Evolutionary conservation across 805 yeast species (phyloP).

Genomic region (Yarrowia sp.): DNA sequence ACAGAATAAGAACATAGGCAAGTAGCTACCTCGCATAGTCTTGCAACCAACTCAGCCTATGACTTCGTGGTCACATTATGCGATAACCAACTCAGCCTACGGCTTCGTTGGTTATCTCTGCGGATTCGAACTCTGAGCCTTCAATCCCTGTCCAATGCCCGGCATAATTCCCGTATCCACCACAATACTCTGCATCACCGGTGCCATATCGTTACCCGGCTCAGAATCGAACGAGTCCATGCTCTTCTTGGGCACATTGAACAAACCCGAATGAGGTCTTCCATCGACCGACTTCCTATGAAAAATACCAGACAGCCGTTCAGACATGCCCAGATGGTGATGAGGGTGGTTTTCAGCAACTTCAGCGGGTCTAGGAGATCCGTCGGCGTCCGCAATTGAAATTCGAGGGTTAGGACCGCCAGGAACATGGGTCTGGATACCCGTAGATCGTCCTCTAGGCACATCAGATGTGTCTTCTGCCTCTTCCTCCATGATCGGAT

Average conservation of each 20-base stretch:
- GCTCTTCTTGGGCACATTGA: conserved; percentile 1
- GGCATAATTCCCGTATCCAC: conserved; percentile 37
- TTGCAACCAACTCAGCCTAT: no score
- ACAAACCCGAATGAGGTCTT: conserved; percentile 27
- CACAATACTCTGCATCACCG: conserved; percentile 35
- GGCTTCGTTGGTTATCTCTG: conserved; percentile 5
- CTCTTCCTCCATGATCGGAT: conserved; percentile 9
- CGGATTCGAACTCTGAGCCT: conserved; percentile 10
- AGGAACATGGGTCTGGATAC: neutral
- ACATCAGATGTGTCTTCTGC: neutral
- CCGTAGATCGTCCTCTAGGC: conserved; percentile 1
- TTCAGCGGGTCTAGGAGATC: conserved; percentile 24
- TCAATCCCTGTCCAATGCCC: conserved; percentile 27
- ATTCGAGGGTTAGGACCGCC: neutral
- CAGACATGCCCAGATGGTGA: conserved; percentile 18
- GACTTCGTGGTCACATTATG: no score
- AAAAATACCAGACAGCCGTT: conserved; percentile 25
- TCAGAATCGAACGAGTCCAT: conserved; percentile 21
- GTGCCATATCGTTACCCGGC: conserved; percentile 22
- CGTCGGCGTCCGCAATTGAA: conserved; percentile 8
- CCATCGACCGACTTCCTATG: conserved; percentile 16
- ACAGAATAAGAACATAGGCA: no score
- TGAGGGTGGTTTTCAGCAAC: neutral
- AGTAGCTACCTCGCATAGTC: no score
- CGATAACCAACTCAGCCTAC: neutral